phyloP scores from a whole-genome alignment of 192 early-diverging fungal genomes.

The Chytriomyces hyalinus region DNA sequence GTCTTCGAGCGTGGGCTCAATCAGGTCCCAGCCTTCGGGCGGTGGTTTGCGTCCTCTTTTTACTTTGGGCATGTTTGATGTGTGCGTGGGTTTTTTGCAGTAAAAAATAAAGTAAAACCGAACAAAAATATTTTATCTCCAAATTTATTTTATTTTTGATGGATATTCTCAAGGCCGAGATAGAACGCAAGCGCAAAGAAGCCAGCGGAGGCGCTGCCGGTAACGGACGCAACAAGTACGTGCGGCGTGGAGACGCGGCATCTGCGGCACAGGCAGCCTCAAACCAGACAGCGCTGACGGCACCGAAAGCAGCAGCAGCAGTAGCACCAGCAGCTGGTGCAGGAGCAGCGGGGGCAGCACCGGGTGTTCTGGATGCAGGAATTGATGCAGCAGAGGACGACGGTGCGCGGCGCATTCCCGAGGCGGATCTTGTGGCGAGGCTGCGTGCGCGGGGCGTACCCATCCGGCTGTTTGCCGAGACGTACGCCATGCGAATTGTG shows the following conservation, averaged over 20 bases:
- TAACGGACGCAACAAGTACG: slow-evolving; percentile 71
- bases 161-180: slow-evolving; percentile 54
- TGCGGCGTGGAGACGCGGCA: slow-evolving; percentile 77
- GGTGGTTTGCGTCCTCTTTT: slow-evolving; percentile 77
- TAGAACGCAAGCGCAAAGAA: slow-evolving; percentile 76
- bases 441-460: slow-evolving; percentile 87
- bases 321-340: neutral
- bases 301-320: slow-evolving; percentile 13
- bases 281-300: neutral
- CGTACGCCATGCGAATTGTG: slow-evolving; percentile 73
- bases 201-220: slow-evolving; percentile 20
- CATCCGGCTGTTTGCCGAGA: slow-evolving; percentile 91
- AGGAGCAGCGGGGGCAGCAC: neutral
- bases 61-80: slow-evolving; percentile 58
- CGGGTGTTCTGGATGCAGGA: slow-evolving; percentile 3
- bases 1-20: slow-evolving; percentile 91
- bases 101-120: neutral
- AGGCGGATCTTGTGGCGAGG: slow-evolving; percentile 79
- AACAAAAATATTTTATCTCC: no score
- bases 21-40: slow-evolving; percentile 93
- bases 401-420: slow-evolving; percentile 62
- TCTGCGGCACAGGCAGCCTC: slow-evolving; percentile 18
- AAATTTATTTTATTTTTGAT: no score
- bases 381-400: slow-evolving; percentile 19
- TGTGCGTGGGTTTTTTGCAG: neutral